Percentiles rank a stretch among this genome's conserved stretches.
These are phyloP conservation scores for Phytopythium montanum DNA, from an alignment of 352 stramenopile species.

Conservation along the genomic window DNA sequence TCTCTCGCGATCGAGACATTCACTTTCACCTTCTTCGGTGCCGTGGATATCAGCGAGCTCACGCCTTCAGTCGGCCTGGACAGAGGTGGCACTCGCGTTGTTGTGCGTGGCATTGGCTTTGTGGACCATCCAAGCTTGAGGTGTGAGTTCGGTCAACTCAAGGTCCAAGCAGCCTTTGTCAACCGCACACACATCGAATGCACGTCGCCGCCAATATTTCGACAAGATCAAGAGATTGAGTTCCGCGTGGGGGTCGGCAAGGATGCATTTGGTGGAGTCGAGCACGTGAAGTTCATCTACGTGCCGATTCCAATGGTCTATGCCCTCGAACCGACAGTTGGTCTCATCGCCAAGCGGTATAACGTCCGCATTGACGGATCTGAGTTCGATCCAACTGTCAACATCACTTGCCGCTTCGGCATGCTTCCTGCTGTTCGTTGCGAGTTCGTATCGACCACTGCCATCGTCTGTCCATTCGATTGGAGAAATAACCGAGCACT, in stretches of 20 bases:
- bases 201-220: slow-evolving; percentile 27
- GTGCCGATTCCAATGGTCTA: slow-evolving; percentile 21
- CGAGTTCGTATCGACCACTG: neutral
- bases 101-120: slow-evolving; percentile 34
- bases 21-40: slow-evolving; percentile 29
- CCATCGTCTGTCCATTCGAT: slow-evolving; percentile 1
- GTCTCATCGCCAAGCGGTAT: slow-evolving; percentile 21
- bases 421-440: neutral
- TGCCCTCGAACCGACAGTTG: slow-evolving; percentile 17
- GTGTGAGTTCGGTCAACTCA: slow-evolving; percentile 31
- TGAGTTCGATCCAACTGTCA: neutral
- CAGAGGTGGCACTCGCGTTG: slow-evolving; percentile 25
- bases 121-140: slow-evolving; percentile 20
- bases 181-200: slow-evolving; percentile 26
- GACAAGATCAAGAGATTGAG: slow-evolving; percentile 2
- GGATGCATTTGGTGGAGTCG: slow-evolving; percentile 5
- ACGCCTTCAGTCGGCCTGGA: slow-evolving; percentile 18
- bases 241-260: slow-evolving; percentile 26
- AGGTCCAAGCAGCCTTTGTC: slow-evolving; percentile 15
- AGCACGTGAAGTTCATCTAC: slow-evolving; percentile 27
- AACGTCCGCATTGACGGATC: slow-evolving; percentile 16
- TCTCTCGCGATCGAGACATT: slow-evolving; percentile 14
- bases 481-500: neutral
- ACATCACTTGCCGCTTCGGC: neutral
- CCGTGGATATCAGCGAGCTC: slow-evolving; percentile 25